Evolutionary conservation across 305 asterid genomes (phyloP).

Genomic region (Fraxinus platypoda): DNA sequence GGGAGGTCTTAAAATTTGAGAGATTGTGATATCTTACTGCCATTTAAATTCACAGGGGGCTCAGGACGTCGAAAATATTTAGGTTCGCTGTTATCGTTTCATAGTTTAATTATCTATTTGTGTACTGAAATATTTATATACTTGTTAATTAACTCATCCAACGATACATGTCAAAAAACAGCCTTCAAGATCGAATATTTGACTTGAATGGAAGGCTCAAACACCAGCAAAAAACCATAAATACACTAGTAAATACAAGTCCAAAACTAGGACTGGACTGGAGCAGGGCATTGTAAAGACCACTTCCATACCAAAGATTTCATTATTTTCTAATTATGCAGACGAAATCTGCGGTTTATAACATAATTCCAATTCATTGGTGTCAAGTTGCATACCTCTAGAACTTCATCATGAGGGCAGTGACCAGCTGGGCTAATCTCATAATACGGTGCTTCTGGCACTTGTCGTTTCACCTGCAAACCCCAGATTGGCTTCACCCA

Average conservation of each 20-base stretch:
- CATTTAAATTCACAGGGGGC: not conserved
- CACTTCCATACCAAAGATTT: not conserved
- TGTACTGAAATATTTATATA: too few species aligned
- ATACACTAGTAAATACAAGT: not conserved
- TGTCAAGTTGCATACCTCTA: too few species aligned
- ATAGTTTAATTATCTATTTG: not conserved
- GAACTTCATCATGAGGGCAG: slow-evolving; percentile 94
- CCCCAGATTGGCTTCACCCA: slow-evolving; percentile 92
- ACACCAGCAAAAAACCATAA: not conserved
- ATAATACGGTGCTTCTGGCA: slow-evolving; percentile 78
- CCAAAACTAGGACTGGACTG: not conserved
- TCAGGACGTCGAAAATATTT: not conserved
- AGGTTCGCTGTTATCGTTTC: not conserved
- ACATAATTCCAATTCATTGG: not conserved
- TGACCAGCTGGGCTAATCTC: slow-evolving; percentile 95
- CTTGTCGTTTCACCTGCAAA: slow-evolving; percentile 54
- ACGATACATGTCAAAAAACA: not conserved
- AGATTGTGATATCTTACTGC: not conserved
- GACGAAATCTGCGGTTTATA: not conserved
- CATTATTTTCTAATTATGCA: not conserved
- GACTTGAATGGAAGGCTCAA: not conserved
- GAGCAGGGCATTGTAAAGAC: not conserved
- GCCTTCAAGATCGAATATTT: not conserved
- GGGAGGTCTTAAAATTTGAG: too few species aligned
- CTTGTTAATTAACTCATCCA: not conserved